Evolutionary conservation across 495 filamentous ascomycete genomes (phyloP).

Genomic region (Rhypophila decipiens): DNA sequence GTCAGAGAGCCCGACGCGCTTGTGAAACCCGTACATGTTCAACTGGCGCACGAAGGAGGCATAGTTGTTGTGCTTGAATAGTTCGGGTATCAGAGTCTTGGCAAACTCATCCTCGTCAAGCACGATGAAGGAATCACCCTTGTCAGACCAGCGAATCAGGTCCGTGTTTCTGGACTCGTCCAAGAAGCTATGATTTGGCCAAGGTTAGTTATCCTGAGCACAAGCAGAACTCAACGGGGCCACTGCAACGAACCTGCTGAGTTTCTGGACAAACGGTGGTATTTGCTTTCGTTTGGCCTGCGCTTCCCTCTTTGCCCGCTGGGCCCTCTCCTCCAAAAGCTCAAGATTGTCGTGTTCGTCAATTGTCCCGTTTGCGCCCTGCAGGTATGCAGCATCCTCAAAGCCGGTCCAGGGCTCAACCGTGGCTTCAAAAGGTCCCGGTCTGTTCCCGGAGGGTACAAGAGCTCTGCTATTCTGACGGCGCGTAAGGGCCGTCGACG

Average conservation of each 20-base stretch:
- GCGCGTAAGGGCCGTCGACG: slow-evolving; percentile 62
- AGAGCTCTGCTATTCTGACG: slow-evolving; percentile 59
- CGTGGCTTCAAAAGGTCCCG: slow-evolving; percentile 38
- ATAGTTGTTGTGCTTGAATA: slow-evolving; percentile 99
- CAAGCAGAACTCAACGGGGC: background rate
- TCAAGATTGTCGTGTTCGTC: slow-evolving; percentile 66
- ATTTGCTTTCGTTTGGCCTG: slow-evolving; percentile 87
- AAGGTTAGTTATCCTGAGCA: slow-evolving; percentile 1
- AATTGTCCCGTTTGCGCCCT: slow-evolving; percentile 28
- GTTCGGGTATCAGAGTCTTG: slow-evolving; percentile 89
- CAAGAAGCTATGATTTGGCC: slow-evolving; percentile 60
- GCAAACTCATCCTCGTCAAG: slow-evolving; percentile 98
- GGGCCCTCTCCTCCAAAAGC: slow-evolving; percentile 67
- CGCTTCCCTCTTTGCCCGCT: slow-evolving; percentile 72
- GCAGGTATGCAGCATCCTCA: slow-evolving; percentile 39
- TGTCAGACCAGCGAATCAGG: slow-evolving; percentile 94
- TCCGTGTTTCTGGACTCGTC: slow-evolving; percentile 88
- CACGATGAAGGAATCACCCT: slow-evolving; percentile 93
- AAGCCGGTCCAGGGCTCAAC: slow-evolving; percentile 43
- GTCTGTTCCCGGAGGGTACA: slow-evolving; percentile 33
- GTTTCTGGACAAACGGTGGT: slow-evolving; percentile 95
- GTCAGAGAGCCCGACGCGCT: slow-evolving; percentile 93
- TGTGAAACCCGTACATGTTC: slow-evolving; percentile 99
- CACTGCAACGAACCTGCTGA: slow-evolving; percentile 71
- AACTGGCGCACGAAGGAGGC: slow-evolving; percentile 96